A percentile compares a stretch with the other conserved stretches of the same genome.
These are phyloP conservation scores for Zymoseptoria pseudotritici DNA, from an alignment of 2,329 filamentous ascomycete genomes.

Conservation along the genomic window DNA sequence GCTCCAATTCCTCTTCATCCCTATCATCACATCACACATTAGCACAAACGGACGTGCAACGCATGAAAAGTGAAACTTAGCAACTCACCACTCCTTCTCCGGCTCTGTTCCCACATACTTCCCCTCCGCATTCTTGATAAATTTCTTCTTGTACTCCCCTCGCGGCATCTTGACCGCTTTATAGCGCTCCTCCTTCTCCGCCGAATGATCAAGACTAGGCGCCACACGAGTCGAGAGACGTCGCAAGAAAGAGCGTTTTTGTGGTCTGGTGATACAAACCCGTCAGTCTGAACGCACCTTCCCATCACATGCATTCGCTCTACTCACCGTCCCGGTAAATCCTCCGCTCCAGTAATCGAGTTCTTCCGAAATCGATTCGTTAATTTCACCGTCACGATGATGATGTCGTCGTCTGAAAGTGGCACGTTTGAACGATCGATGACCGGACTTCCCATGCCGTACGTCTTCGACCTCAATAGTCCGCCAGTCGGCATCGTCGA, in stretches of 20 bases:
- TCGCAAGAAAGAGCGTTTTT: conserved; percentile 20
- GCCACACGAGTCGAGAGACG: conserved; percentile 22
- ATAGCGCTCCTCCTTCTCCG: conserved; percentile 17
- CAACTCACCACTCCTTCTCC: conserved; percentile 20
- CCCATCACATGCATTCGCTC: background rate
- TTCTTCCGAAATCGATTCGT: conserved; percentile 11
- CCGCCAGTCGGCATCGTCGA: background rate
- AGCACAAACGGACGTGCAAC: too few species aligned
- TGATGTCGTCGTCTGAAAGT: conserved; percentile 21
- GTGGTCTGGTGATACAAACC: conserved; percentile 13
- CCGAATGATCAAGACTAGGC: conserved; percentile 7
- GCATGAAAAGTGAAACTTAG: too few species aligned
- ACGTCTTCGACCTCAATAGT: background rate
- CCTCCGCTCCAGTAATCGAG: conserved; percentile 11
- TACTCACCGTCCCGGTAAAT: conserved; percentile 16
- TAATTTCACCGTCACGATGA: conserved; percentile 22
- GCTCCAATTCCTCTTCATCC: conserved; percentile 18
- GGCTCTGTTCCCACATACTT: conserved; percentile 26
- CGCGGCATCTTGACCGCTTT: conserved; percentile 27
- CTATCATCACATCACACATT: background rate
- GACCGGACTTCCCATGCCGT: background rate
- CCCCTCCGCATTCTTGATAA: conserved; percentile 18
- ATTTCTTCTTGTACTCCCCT: conserved; percentile 22
- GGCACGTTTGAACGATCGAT: background rate
- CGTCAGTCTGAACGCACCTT: background rate